Percentiles rank a stretch among this genome's conserved stretches.
Conservation (phyloP, 2,329 filamentous ascomycete genomes). For the Mycosphaerella arachidis region DNA sequence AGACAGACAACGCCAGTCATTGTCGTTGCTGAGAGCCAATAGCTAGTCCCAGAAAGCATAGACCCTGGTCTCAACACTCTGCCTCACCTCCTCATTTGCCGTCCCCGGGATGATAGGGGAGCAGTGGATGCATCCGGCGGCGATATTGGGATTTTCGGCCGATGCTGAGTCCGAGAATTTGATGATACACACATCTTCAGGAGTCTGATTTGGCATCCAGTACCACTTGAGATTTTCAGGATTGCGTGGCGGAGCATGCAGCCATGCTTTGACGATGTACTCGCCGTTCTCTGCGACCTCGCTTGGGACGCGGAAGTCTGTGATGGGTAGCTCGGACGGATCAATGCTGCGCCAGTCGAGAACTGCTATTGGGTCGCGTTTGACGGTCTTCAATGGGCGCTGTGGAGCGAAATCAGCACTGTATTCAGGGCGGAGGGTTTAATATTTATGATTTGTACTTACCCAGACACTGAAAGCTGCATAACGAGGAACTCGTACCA, state of each 20-base stretch:
- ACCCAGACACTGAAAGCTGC: constrained; percentile 19
- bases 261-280: constrained; percentile 15
- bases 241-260: constrained; percentile 9
- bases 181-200: constrained; percentile 17
- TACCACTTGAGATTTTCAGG: constrained; percentile 18
- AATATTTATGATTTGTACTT: neutral
- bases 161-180: constrained; percentile 18
- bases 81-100: constrained; percentile 10
- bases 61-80: constrained; percentile 16
- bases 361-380: constrained; percentile 18
- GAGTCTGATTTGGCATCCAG: constrained; percentile 17
- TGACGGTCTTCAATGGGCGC: constrained; percentile 18
- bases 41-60: constrained; percentile 18
- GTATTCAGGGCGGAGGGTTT: too few relatives aligned
- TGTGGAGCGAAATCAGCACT: neutral
- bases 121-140: constrained; percentile 14
- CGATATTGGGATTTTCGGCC: constrained; percentile 7
- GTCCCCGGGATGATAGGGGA: constrained; percentile 13
- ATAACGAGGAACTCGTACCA: constrained; percentile 15
- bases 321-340: constrained; percentile 12
- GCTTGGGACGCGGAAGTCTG: constrained; percentile 15
- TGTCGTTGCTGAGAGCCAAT: neutral
- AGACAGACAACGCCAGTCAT: too few relatives aligned
- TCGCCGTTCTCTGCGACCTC: constrained; percentile 11
- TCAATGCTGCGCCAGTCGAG: constrained; percentile 15